Base-by-base conservation (phyloP, 768 basidiomycete species). In the Rhizopogon sp. region DNA sequence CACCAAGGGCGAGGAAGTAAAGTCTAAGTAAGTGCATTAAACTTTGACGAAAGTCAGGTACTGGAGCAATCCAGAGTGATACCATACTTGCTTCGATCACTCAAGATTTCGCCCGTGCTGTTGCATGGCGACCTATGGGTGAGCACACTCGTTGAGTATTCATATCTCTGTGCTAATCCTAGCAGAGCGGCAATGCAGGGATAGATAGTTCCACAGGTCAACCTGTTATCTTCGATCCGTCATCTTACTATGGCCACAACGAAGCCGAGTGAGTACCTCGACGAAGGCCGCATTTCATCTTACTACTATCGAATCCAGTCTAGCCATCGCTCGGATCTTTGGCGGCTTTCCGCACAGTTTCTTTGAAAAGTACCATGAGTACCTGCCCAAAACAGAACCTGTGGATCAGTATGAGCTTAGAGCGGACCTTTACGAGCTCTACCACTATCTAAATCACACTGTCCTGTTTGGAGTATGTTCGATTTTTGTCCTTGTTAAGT, bases 61-160 rank as follows among this genome's bases (percentile, higher is more conserved):
- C 40, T 41, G 16, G 33, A 42, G 43, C n/a, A 16, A 11, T 43
- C 6, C 63, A 91, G 89, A 47, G 84, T 86, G n/a, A 83, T 91
- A 62, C 88, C 90, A 2, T 79, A 78, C 60, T 73, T 92, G 25
- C 77, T 92, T 41, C 77, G 78, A 14, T 69, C 76, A 2, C 69
- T 91, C 51, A 65, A 68, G 10, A 76, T 89, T 31, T 68, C 81
- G 41, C 90, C 90, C 1, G 87, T 84, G 2, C 76, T 90, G 20
- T 65, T 90, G 9, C 90, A 92, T 58, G 90, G 90, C 1, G 90
- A 91, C 64, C 74, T 91, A 37, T 92, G 90, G 88, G 88, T 87
- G 67, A 16, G 42, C 40, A 29, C 35, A 3, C 39, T 54, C 37
- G 37, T 53, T 25, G 55, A 47, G 50, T 54, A 50, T 43, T 41